A percentile compares a stretch with the other conserved stretches of the same genome.
These are phyloP conservation scores for Fusarium albosuccineum DNA, from an alignment of 2,329 filamentous ascomycete genomes.

Conservation along the genomic window DNA sequence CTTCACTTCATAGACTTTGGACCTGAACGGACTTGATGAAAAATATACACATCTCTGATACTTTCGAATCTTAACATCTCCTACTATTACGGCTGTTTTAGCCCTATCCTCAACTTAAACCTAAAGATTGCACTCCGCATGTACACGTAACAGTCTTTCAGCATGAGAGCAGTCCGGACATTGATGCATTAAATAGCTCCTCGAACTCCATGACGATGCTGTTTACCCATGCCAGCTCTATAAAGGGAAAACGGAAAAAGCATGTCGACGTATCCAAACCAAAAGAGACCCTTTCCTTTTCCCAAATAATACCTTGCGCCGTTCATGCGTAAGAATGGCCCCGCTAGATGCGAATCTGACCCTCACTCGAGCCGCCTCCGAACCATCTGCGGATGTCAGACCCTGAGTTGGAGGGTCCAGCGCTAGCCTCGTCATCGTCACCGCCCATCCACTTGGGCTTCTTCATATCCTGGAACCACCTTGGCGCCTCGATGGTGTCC, in stretches of 20 bases:
- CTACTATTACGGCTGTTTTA: conserved; percentile 1
- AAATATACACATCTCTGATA: conserved; percentile 19
- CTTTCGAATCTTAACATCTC: conserved; percentile 21
- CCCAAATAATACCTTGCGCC: conserved; percentile 23
- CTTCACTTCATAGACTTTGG: conserved; percentile 15
- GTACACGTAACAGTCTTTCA: conserved; percentile 3
- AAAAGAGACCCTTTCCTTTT: conserved; percentile 23
- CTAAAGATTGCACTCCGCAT: conserved; percentile 7
- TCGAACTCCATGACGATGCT: conserved; percentile 40
- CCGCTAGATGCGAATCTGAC: conserved; percentile 47
- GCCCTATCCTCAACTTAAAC: background rate
- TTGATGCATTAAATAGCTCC: conserved; percentile 20
- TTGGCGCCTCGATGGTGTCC: conserved; percentile 83
- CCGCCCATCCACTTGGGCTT: conserved; percentile 86
- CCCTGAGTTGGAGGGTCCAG: conserved; percentile 42
- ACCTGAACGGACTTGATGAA: conserved; percentile 17
- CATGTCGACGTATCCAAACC: conserved; percentile 30
- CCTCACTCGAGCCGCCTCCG: conserved; percentile 58
- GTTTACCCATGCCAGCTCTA: conserved; percentile 25
- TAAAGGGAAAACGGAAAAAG: conserved; percentile 1
- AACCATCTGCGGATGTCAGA: conserved; percentile 70
- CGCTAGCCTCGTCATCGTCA: conserved; percentile 60
- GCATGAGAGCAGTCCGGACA: background rate
- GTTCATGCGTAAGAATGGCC: conserved; percentile 2
- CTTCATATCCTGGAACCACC: conserved; percentile 84